Percentiles rank a stretch among this genome's conserved stretches.
These are phyloP conservation scores for Cylindrotheca closterium DNA, from an alignment of 108 stramenopile species.

Conservation along the genomic window DNA sequence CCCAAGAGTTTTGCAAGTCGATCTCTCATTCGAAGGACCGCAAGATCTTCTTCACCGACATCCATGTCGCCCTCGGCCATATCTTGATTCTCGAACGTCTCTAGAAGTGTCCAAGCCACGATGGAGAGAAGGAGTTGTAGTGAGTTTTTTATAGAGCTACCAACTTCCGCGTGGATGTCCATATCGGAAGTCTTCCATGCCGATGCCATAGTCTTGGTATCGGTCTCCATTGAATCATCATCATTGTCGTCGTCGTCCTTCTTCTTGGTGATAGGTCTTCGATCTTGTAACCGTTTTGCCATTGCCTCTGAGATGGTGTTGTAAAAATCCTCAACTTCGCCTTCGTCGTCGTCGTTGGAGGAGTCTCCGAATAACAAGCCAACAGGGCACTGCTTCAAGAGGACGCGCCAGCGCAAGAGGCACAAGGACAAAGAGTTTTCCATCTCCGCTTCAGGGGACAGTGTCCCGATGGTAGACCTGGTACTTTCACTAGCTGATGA, in stretches of 20 bases:
- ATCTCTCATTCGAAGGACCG: conserved; percentile 57
- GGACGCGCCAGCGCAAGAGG: conserved; percentile 56
- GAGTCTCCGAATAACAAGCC: conserved; percentile 24
- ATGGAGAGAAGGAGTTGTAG: conserved; percentile 52
- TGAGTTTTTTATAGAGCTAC: conserved; percentile 41
- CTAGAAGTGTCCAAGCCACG: conserved; percentile 34
- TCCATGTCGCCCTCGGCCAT: conserved; percentile 44
- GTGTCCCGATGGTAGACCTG: conserved; percentile 3
- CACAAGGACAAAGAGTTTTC: conserved; percentile 60
- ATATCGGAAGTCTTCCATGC: conserved; percentile 45
- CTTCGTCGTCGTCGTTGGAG: conserved; percentile 37
- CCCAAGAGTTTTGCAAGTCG: conserved; percentile 53
- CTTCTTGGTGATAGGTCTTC: conserved; percentile 17
- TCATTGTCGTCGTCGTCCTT: too few relatives aligned
- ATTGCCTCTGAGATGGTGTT: conserved; percentile 35
- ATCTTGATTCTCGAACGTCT: conserved; percentile 9
- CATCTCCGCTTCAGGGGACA: conserved; percentile 35
- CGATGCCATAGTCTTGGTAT: background rate
- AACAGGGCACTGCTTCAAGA: conserved; percentile 47
- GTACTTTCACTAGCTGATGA: conserved; percentile 9
- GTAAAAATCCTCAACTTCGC: conserved; percentile 28
- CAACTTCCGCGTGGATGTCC: conserved; percentile 43
- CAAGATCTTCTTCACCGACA: conserved; percentile 31
- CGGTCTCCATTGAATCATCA: conserved; percentile 4
- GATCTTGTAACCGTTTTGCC: conserved; percentile 26